Evolutionary conservation across 257 asterid species (phyloP).

Genomic region (Cynanchum wilfordii): DNA sequence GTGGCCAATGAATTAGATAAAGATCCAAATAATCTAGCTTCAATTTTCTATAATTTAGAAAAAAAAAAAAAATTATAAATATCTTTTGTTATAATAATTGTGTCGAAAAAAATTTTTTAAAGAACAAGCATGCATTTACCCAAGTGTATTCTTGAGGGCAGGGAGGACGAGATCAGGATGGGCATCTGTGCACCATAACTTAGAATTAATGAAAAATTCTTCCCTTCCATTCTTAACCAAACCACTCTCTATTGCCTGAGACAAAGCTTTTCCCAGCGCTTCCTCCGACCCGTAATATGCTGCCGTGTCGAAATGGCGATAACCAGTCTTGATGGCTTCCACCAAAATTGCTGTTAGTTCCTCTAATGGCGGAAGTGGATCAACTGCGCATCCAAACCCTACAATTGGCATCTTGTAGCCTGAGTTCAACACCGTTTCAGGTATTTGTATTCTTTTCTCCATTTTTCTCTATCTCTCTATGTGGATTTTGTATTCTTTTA

Average conservation of each 20-base stretch:
- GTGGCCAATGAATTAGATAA: neutral
- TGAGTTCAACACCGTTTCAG: no score
- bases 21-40: neutral
- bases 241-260: conserved; percentile 29
- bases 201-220: conserved; percentile 46
- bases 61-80: no score
- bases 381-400: no score
- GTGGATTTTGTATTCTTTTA: no score
- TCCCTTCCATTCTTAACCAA: conserved; percentile 27
- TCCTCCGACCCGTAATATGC: conserved; percentile 38
- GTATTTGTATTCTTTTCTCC: no score
- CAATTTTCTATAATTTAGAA: neutral
- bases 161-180: conserved; percentile 30
- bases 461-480: no score
- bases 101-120: no score
- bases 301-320: conserved; percentile 54
- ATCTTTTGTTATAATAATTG: no score
- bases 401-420: no score
- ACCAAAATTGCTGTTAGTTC: conserved; percentile 20
- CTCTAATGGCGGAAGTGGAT: neutral
- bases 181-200: conserved; percentile 28
- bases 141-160: neutral
- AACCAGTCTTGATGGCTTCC: conserved; percentile 35
- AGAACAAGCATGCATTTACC: neutral
- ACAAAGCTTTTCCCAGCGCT: conserved; percentile 36